phyloP scores from a whole-genome alignment of 208 protist species.

The Crithidia sp. region DNA sequence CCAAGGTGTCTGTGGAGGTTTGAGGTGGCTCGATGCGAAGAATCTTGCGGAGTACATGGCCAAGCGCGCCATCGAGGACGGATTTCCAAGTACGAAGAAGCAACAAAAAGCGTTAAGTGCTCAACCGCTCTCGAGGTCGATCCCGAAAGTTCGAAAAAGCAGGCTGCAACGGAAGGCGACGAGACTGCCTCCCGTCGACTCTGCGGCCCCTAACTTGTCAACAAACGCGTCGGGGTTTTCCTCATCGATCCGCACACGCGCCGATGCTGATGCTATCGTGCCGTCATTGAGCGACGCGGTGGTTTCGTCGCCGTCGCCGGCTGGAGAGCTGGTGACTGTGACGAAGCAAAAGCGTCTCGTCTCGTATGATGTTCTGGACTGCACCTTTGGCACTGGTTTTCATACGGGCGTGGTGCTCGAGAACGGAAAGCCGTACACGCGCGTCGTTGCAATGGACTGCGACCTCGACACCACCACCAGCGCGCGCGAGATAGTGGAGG shows the following conservation, averaged over 20 bases:
- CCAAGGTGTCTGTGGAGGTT: constrained; percentile 79
- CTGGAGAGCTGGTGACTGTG: constrained; percentile 19
- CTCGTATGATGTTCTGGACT: constrained; percentile 88
- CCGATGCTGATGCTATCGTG: constrained; percentile 10
- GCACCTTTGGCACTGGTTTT: constrained; percentile 84
- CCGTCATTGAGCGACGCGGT: not conserved
- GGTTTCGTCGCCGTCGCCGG: not conserved
- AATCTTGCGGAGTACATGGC: constrained; percentile 74
- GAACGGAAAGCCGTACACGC: constrained; percentile 83
- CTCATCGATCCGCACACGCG: not conserved
- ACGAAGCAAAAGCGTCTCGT: constrained; percentile 60
- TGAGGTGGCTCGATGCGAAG: constrained; percentile 78
- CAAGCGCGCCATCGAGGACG: constrained; percentile 72
- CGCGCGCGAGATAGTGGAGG: constrained; percentile 54
- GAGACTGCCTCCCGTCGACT: not conserved
- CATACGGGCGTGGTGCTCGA: constrained; percentile 83
- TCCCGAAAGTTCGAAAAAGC: constrained; percentile 2
- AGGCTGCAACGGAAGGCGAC: constrained; percentile 2
- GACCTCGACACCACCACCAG: constrained; percentile 49
- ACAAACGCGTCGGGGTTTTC: not conserved
- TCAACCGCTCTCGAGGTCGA: constrained; percentile 20
- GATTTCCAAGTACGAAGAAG: constrained; percentile 50
- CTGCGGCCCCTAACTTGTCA: not conserved
- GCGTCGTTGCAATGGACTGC: constrained; percentile 87
- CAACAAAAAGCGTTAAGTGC: constrained; percentile 44